Evolutionary conservation across 306 rosid species (phyloP).

Genomic region (Hippophae gyantsensis): DNA sequence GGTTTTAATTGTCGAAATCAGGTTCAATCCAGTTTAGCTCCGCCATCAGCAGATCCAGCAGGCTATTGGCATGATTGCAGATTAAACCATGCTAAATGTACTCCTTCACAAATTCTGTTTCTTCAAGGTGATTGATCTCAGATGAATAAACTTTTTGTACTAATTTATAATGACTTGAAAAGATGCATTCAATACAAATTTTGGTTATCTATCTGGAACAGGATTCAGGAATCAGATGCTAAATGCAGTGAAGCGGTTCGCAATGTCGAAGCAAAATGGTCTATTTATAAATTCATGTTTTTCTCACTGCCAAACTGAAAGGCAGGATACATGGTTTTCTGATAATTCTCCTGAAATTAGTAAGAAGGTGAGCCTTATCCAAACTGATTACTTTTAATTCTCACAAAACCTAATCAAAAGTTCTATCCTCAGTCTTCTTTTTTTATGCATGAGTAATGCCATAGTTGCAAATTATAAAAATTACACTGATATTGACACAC

Average conservation of each 20-base stretch:
- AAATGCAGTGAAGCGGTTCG: slow-evolving; percentile 37
- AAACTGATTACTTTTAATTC: too few species aligned
- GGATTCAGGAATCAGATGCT: slow-evolving; percentile 87
- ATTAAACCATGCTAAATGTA: slow-evolving; percentile 65
- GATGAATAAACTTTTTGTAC: slow-evolving; percentile 3
- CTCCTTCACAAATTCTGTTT: slow-evolving; percentile 52
- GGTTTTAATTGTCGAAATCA: slow-evolving; percentile 21
- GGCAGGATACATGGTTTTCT: slow-evolving; percentile 93
- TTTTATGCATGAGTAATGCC: too few species aligned
- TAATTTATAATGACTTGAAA: neutral
- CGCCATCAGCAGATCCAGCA: slow-evolving; percentile 78
- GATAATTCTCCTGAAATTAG: slow-evolving; percentile 57
- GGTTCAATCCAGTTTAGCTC: slow-evolving; percentile 89
- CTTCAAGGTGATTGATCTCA: slow-evolving; percentile 51
- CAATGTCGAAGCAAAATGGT: slow-evolving; percentile 53
- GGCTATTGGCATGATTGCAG: slow-evolving; percentile 85
- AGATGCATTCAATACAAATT: slow-evolving; percentile 2
- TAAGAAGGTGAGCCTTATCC: slow-evolving; percentile 50
- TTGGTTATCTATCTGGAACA: slow-evolving; percentile 21
- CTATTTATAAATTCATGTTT: slow-evolving; percentile 78
- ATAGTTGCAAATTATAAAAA: too few species aligned
- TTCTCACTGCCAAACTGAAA: slow-evolving; percentile 91
- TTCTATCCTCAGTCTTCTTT: too few species aligned
- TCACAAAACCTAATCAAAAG: too few species aligned
- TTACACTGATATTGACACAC: too few species aligned